phyloP scores from a whole-genome alignment of 352 stramenopile species.

The Aphanomyces astaci region DNA sequence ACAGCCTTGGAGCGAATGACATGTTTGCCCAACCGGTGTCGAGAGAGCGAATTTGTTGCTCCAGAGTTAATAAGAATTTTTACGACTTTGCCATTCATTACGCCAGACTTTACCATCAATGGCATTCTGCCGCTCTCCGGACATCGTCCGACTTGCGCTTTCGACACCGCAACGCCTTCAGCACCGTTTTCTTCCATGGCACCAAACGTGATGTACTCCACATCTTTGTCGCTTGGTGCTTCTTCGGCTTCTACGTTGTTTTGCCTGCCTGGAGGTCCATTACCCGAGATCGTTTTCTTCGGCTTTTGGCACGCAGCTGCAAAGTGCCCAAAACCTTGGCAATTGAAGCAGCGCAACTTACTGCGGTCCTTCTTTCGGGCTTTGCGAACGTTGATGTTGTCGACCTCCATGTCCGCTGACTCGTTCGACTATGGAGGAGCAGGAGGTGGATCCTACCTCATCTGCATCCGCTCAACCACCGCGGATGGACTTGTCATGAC shows the following conservation, averaged over 20 bases:
- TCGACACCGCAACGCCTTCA: neutral
- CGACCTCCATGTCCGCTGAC: neutral
- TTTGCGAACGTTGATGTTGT: neutral
- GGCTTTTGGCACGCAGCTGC: neutral
- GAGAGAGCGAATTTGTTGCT: neutral
- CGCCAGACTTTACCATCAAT: neutral
- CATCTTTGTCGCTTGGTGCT: neutral
- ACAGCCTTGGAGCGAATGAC: neutral
- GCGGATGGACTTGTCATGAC: neutral
- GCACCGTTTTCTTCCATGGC: neutral
- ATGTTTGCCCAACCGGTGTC: neutral
- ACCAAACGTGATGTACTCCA: neutral
- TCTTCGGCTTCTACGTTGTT: neutral
- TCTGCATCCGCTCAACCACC: neutral
- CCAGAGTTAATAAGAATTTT: neutral
- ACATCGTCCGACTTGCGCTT: neutral
- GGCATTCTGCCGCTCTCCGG: neutral
- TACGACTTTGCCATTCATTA: too few species aligned
- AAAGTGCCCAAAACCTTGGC: neutral
- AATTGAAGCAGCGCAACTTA: neutral
- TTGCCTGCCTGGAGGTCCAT: neutral
- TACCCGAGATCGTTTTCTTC: neutral
- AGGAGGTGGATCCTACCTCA: neutral
- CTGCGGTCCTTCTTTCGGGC: neutral
- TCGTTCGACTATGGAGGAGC: neutral